A percentile compares a stretch with the other conserved stretches of the same genome.
These are phyloP conservation scores for Sporobolomyces pararoseus DNA, from an alignment of 768 basidiomycete genomes.

Conservation along the genomic window DNA sequence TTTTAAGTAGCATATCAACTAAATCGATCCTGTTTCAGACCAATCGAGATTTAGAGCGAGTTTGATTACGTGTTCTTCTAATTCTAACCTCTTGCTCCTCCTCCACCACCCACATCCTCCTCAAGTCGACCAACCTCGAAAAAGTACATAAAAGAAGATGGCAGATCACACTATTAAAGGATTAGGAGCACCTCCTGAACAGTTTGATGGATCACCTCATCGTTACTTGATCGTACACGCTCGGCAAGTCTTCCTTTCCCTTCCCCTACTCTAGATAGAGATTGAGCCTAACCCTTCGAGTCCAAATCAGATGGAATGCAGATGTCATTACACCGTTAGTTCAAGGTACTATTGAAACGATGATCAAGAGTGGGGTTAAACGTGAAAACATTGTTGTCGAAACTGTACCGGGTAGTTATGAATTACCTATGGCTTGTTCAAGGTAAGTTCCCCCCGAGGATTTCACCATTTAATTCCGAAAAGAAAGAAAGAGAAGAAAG, in stretches of 20 bases:
- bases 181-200: constrained; percentile 38
- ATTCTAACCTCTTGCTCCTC: background rate
- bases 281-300: too few species aligned
- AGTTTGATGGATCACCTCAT: constrained; percentile 72
- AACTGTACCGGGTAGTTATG: constrained; percentile 90
- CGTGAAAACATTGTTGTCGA: constrained; percentile 83
- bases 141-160: background rate
- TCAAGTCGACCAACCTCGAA: too few species aligned
- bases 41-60: background rate
- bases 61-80: too few species aligned
- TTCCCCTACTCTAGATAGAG: background rate
- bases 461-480: too few species aligned
- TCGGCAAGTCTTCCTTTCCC: constrained; percentile 50
- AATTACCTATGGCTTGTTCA: constrained; percentile 78
- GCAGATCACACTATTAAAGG: constrained; percentile 42
- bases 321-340: constrained; percentile 79
- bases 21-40: background rate
- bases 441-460: constrained; percentile 57
- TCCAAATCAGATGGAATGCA: constrained; percentile 70
- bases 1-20: too few species aligned
- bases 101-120: background rate
- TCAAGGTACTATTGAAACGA: constrained; percentile 69
- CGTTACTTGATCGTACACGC: constrained; percentile 92
- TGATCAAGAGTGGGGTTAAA: constrained; percentile 81
- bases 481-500: background rate